Evolutionary conservation across 495 filamentous ascomycete genomes (phyloP).

Genomic region (Letharia lupina): DNA sequence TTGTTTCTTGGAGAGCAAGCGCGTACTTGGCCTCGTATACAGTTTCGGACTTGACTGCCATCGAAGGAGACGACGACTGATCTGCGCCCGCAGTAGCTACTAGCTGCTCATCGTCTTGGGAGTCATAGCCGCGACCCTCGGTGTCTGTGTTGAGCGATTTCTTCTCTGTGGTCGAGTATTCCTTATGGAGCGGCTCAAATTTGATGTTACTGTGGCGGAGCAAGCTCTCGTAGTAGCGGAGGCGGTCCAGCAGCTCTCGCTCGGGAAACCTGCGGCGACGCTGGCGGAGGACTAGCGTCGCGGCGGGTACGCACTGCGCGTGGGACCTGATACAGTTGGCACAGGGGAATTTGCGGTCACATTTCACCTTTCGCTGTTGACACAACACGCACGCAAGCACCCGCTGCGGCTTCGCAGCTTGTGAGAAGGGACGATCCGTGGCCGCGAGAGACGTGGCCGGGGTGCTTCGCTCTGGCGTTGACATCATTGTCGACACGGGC

Average conservation of each 20-base stretch:
- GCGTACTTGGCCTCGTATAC: conserved; percentile 37
- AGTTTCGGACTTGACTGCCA: conserved; percentile 28
- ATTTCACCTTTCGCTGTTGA: conserved; percentile 52
- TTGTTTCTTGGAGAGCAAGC: conserved; percentile 11
- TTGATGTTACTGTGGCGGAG: conserved; percentile 43
- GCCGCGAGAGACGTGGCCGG: conserved; percentile 11
- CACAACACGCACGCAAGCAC: conserved; percentile 50
- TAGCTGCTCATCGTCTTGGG: conserved; percentile 24
- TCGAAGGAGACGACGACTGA: conserved; percentile 21
- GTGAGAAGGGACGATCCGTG: conserved; percentile 3
- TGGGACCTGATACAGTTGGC: conserved; percentile 37
- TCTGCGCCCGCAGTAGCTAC: conserved; percentile 15
- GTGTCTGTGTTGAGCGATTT: conserved; percentile 17
- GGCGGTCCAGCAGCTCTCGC: conserved; percentile 44
- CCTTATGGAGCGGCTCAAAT: conserved; percentile 44
- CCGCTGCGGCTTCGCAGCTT: conserved; percentile 32
- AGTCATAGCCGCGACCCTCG: conserved; percentile 20
- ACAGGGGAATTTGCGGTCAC: conserved; percentile 49
- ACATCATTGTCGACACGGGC: conserved; percentile 2
- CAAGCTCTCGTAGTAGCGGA: conserved; percentile 45
- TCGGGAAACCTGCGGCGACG: conserved; percentile 46
- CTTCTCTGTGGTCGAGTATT: conserved; percentile 20
- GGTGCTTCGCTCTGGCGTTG: conserved; percentile 12
- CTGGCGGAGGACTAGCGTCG: conserved; percentile 33
- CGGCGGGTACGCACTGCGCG: conserved; percentile 40